Base-by-base conservation (phyloP, 306 rosid genomes). In the Cicer yamashitae region DNA sequence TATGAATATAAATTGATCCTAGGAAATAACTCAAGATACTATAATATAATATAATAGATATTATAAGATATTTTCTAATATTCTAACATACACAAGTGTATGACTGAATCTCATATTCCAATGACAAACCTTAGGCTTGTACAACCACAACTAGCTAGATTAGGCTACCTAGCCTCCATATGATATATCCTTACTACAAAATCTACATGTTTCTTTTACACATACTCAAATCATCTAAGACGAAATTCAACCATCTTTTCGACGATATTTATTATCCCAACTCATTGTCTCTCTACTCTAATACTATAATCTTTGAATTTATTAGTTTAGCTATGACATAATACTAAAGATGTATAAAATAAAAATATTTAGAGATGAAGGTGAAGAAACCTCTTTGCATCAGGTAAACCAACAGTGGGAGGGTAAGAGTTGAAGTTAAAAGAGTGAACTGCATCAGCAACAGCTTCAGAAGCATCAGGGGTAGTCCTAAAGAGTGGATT, bases 371-470 rank as follows among this genome's bases (percentile, higher is more conserved):
- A 30, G 34, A 30, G 34, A 47, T 45, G 39, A 41, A 41, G 64
- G 14, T 6, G 3, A 38, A 44, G 13, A 7, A 20, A 89, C 96
- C 91, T 86, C 75, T 81, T 87, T 1, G 86, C 85, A 6, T 81
- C 45, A 45, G 53, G 85, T 61, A 87, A 47, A 58, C 89, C 91
- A 6, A 38, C 82, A 6, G 87, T 74, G 56, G 88, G 84, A 84
- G 92, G 59, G 46, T 88, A 90, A 41, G 52, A 74, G 83, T 90
- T 90, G 88, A 81, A 88, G 4, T 75, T 9, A 22, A 22, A 84
- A 43, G 96, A 86, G 0, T 71, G 73, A 58, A 81, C 78, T n/a
- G 90, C 59, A 14, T 13, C 44, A 13, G 73, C 63, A n/a, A 84
- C 20, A 56, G 92, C 88, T 10, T 83, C 64, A 57, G 83, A 12